Evolutionary conservation across 2,329 filamentous ascomycete genomes (phyloP).

Genomic region (Gnomoniopsis smithogilvyi): DNA sequence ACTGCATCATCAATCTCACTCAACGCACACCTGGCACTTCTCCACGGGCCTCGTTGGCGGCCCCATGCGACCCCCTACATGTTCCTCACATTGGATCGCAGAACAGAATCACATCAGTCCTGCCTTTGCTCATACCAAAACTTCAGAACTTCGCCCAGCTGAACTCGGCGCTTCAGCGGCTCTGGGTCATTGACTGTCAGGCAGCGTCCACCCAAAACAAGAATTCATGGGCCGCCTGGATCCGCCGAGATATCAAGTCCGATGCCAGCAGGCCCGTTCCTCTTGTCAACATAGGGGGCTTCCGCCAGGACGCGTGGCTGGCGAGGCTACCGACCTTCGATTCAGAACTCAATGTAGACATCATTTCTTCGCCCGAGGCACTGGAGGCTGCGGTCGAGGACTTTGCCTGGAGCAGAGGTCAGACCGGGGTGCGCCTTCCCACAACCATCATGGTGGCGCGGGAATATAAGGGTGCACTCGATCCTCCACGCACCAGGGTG

Average conservation of each 20-base stretch:
- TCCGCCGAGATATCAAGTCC: not conserved
- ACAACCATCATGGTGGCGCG: not conserved
- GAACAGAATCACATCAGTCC: not conserved
- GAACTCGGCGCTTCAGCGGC: not conserved
- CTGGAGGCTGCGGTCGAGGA: not conserved
- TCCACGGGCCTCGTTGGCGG: not conserved
- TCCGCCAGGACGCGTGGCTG: not conserved
- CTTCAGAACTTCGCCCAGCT: not conserved
- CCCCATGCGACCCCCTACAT: not conserved
- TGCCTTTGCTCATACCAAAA: not conserved
- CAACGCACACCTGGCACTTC: not conserved
- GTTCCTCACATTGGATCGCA: not conserved
- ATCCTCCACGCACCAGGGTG: not conserved
- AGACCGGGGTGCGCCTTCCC: not conserved
- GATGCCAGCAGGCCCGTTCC: not conserved
- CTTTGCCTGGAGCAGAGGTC: not conserved
- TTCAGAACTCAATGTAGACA: not conserved
- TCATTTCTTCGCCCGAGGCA: not conserved
- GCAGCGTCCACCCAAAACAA: not conserved
- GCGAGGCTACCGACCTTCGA: not conserved
- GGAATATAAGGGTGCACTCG: not conserved
- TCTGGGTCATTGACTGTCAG: not conserved
- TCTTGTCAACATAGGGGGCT: slow-evolving; percentile 26
- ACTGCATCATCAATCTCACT: not conserved
- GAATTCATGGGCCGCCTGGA: not conserved